Percentiles rank a stretch among this genome's conserved stretches.
phyloP scores from a whole-genome alignment of 1,284 basidiomycete species.

The Ceratobasidium theobromae region DNA sequence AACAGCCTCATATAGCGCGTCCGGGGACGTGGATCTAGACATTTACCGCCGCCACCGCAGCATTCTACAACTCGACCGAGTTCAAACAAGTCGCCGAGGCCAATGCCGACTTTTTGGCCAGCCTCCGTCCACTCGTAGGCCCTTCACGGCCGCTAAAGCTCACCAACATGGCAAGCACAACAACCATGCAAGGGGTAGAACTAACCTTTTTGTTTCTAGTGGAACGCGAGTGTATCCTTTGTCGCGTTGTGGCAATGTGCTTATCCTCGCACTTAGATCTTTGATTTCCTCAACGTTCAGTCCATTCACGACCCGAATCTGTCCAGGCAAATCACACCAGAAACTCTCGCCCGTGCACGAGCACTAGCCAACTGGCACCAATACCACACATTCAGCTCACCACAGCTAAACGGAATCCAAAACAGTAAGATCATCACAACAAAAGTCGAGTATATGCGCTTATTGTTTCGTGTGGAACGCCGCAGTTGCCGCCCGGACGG shows the following conservation, averaged over 20 bases:
- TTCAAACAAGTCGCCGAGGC: conserved; percentile 62
- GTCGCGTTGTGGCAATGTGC: not conserved
- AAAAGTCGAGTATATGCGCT: conserved; percentile 2
- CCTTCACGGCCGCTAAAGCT: conserved; percentile 60
- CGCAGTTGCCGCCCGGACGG: conserved; percentile 75
- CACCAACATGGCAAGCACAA: conserved; percentile 63
- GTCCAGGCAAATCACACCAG: conserved; percentile 68
- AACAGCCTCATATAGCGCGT: conserved; percentile 52
- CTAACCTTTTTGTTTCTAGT: conserved; percentile 3
- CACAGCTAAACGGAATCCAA: conserved; percentile 62
- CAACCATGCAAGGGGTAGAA: not conserved
- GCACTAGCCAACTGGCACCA: conserved; percentile 77
- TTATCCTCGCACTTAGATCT: conserved; percentile 52
- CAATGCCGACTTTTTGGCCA: conserved; percentile 65
- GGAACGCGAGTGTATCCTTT: conserved; percentile 1
- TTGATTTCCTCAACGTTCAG: conserved; percentile 74
- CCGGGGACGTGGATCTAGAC: conserved; percentile 36
- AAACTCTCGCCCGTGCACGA: conserved; percentile 66
- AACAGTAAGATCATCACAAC: conserved; percentile 57
- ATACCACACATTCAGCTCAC: conserved; percentile 69
- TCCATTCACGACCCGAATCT: conserved; percentile 78
- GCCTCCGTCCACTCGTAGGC: conserved; percentile 67
- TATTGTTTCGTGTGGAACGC: not conserved
- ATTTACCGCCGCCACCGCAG: conserved; percentile 37
- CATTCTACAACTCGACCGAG: conserved; percentile 42